phyloP scores from a whole-genome alignment of 345 rosid species.

The Isatis tinctoria region DNA sequence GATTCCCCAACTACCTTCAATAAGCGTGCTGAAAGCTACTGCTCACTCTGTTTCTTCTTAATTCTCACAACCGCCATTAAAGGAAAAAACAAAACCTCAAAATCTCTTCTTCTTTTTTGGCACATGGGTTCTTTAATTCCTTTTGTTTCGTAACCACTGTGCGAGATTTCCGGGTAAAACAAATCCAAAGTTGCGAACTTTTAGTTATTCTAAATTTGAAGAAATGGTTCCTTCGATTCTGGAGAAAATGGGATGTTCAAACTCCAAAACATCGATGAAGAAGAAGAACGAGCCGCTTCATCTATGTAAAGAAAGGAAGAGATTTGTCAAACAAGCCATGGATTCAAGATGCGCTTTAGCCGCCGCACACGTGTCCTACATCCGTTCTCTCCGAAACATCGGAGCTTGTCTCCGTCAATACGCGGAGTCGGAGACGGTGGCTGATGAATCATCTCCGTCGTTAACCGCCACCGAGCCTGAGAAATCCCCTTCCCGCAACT shows the following conservation, averaged over 20 bases:
- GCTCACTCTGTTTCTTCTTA: constrained; percentile 24
- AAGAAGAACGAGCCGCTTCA: constrained; percentile 54
- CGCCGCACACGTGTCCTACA: constrained; percentile 88
- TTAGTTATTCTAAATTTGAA: background rate
- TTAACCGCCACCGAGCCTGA: constrained; percentile 66
- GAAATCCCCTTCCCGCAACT: constrained; percentile 67
- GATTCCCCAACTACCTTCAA: constrained; percentile 25
- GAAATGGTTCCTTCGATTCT: constrained; percentile 21
- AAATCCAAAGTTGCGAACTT: background rate
- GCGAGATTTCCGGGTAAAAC: constrained; percentile 23
- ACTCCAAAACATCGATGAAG: constrained; percentile 49
- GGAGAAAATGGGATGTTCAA: constrained; percentile 63
- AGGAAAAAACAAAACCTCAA: background rate
- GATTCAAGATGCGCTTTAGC: constrained; percentile 78
- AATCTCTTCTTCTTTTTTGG: background rate
- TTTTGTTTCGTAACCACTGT: constrained; percentile 3
- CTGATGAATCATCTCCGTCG: constrained; percentile 55
- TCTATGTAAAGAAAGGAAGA: constrained; percentile 70
- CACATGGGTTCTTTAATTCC: background rate
- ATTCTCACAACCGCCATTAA: constrained; percentile 1
- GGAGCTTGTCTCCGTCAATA: constrained; percentile 74
- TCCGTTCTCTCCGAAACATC: constrained; percentile 63
- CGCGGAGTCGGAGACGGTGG: constrained; percentile 64
- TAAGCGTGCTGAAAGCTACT: constrained; percentile 27
- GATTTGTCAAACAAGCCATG: constrained; percentile 69